Evolutionary conservation across 441 rosid species (phyloP), one percentile per base, ranked within the genome.

Genomic region (Sinapis alba): DNA sequence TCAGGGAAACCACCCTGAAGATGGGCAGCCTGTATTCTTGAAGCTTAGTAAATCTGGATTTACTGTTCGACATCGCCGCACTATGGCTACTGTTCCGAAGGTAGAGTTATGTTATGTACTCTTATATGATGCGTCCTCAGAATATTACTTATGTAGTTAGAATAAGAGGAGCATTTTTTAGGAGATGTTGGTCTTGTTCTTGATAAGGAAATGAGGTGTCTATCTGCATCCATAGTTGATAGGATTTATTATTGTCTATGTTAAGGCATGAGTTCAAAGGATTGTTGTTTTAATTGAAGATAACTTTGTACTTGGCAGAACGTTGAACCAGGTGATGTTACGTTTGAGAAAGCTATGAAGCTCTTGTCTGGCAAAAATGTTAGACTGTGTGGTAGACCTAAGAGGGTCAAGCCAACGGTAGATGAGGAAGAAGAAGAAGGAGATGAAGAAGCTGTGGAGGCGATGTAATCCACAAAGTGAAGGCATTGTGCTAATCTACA

Each of bases 1-100:
- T 72, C 81, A 95, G 99, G 99, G 99, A 47, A 84, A 81, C 69
- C 97, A 95, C 73, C 97, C 97, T 9, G 75, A 86, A 82, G 99
- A 95, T 82, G 91, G 92, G 54, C 86, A 84, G 53, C 94, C 97
- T 26, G 90, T 93, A 71, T 68, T 83, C 30, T 62, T 95, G 75
- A 93, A 84, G 81, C 88, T 87, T 56, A 83, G 90, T 45, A 91
- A 81, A 83, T 79, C 73, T 71, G 98, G 98, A 45, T 90, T 86
- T 80, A 78, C 86, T 2, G 78, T 95, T 68, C 82, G 81, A 74
- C 94, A 95, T 87, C 84, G 96, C 67, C 85, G 89, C 74, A 87
- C 88, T 15, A 85, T 84, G 81, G 99, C 93, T 79, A 73, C 95
- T 62, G 88, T 95, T 75, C 97, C 99, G 32, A 95, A 91, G 98